A percentile compares a stretch with the other conserved stretches of the same genome.
Evolutionary conservation across 1,284 basidiomycete genomes (phyloP).

Genomic region (Exobasidium cylindrosporum): DNA sequence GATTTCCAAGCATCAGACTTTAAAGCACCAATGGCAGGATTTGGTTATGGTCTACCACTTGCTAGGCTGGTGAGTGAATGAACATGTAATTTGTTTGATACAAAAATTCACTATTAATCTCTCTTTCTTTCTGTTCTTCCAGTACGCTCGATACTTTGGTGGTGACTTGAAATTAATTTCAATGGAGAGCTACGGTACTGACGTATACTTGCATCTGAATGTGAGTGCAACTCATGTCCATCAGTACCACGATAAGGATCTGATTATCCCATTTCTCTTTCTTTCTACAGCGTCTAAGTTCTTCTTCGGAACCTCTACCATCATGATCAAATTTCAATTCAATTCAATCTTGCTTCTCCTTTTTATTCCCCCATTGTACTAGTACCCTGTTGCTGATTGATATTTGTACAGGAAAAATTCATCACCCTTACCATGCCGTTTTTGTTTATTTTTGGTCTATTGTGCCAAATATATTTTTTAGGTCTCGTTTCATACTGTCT

Average conservation of each 20-base stretch:
- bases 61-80: slow-evolving; percentile 70
- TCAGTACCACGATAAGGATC: too few species aligned
- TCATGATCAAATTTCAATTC: too few species aligned
- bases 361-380: too few species aligned
- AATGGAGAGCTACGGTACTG: slow-evolving; percentile 68
- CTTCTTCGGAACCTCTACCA: slow-evolving; percentile 6
- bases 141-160: slow-evolving; percentile 90
- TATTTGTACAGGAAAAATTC: too few species aligned
- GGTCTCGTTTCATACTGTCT: too few species aligned
- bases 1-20: slow-evolving; percentile 89
- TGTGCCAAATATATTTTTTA: too few species aligned
- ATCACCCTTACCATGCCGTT: too few species aligned
- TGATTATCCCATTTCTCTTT: background rate
- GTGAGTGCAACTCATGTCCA: slow-evolving; percentile 57
- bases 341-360: too few species aligned
- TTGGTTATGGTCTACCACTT: slow-evolving; percentile 78
- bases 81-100: background rate
- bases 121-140: background rate
- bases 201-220: slow-evolving; percentile 83
- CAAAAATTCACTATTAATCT: background rate
- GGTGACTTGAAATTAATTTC: slow-evolving; percentile 93
- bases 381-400: too few species aligned
- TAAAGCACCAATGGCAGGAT: slow-evolving; percentile 97
- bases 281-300: background rate
- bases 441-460: too few species aligned